Conservation (phyloP, 768 basidiomycete species). For the Cubamyces lactineus region DNA sequence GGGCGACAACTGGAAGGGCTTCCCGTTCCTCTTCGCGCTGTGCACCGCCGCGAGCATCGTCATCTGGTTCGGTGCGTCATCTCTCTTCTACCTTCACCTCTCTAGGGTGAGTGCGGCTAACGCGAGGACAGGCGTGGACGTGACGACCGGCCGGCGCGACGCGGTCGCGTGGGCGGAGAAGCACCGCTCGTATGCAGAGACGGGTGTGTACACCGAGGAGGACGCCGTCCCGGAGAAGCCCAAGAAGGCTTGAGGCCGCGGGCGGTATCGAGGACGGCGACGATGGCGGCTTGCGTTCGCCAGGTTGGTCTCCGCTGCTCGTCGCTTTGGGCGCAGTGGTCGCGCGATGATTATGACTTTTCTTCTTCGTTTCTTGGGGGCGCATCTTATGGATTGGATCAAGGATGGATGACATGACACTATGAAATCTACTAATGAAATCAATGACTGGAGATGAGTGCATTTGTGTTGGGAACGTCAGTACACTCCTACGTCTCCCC, state of each 20-base stretch:
- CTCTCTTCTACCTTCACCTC: too few species aligned
- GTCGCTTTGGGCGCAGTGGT: too few species aligned
- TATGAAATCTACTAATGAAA: too few species aligned
- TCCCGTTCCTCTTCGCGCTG: conserved; percentile 80
- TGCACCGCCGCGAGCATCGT: conserved; percentile 66
- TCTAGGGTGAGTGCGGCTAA: too few species aligned
- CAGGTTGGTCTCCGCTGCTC: too few species aligned
- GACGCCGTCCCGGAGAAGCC: conserved; percentile 14
- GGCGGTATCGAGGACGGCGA: neutral
- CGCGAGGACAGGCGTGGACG: conserved; percentile 36
- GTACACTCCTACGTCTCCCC: neutral
- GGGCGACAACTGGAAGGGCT: conserved; percentile 81
- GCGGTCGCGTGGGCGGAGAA: conserved; percentile 44
- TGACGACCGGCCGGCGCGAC: conserved; percentile 41
- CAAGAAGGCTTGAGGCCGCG: conserved; percentile 10
- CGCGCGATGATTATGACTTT: too few species aligned
- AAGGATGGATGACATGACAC: too few species aligned
- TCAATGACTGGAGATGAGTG: too few species aligned
- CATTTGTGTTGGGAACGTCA: neutral
- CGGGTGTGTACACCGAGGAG: conserved; percentile 30
- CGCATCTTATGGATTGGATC: too few species aligned
- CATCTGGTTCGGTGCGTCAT: conserved; percentile 68
- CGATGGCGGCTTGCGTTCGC: too few species aligned
- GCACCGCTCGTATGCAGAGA: conserved; percentile 31
- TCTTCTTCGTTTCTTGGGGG: too few species aligned